phyloP scores from a whole-genome alignment of 2,329 filamentous ascomycete species.

The Sphaerulina populicola region DNA sequence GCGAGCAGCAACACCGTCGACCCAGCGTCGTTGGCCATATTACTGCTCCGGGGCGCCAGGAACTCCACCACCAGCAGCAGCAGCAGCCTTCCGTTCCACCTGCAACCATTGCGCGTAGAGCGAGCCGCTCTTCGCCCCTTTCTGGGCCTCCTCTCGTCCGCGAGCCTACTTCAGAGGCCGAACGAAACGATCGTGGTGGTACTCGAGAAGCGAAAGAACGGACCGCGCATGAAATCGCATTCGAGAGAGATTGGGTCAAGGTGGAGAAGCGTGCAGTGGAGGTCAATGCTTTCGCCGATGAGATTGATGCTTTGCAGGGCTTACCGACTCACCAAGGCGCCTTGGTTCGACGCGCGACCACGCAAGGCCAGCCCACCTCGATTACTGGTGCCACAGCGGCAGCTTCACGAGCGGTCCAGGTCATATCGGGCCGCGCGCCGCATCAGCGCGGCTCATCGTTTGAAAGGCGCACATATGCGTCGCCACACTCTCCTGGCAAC shows the following conservation, averaged over 20 bases:
- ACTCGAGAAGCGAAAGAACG: constrained; percentile 48
- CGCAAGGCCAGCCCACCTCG: constrained; percentile 62
- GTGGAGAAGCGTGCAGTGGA: constrained; percentile 93
- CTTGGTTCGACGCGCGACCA: constrained; percentile 67
- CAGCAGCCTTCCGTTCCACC: constrained; percentile 16
- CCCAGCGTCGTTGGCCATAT: constrained; percentile 38
- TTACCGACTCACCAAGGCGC: constrained; percentile 45
- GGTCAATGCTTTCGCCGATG: constrained; percentile 93
- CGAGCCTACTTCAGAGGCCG: constrained; percentile 32
- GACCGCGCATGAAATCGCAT: constrained; percentile 76
- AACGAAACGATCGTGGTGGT: constrained; percentile 17
- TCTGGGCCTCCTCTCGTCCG: constrained; percentile 42
- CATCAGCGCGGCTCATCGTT: constrained; percentile 73
- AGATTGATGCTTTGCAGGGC: constrained; percentile 67
- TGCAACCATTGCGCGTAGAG: constrained; percentile 52
- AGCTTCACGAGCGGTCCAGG: constrained; percentile 66
- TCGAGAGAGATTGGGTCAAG: constrained; percentile 89
- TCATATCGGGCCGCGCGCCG: constrained; percentile 59
- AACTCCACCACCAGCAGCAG: constrained; percentile 26
- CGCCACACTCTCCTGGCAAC: constrained; percentile 70
- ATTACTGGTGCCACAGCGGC: constrained; percentile 60
- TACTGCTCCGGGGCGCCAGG: constrained; percentile 40
- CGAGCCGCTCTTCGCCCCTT: constrained; percentile 39
- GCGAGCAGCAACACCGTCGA: constrained; percentile 38
- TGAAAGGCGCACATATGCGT: constrained; percentile 62